Percentiles rank a stretch among this genome's conserved stretches.
Conservation (phyloP, 495 filamentous ascomycete species). For the Stereocaulon alpinum region DNA sequence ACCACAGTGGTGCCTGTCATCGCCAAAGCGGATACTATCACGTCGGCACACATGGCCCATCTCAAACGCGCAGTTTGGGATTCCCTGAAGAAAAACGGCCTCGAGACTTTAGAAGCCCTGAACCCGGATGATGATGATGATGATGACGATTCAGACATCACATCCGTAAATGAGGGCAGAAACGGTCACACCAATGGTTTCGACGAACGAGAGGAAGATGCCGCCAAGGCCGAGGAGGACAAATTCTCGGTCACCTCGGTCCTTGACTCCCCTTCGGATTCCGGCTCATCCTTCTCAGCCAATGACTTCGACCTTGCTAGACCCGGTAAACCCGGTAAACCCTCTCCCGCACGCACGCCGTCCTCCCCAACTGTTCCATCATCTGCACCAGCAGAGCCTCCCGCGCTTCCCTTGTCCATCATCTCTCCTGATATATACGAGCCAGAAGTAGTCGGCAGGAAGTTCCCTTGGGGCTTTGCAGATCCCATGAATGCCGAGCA, state of each 20-base stretch:
- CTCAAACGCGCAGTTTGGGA: constrained; percentile 86
- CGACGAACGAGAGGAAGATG: constrained; percentile 50
- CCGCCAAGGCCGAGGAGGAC: constrained; percentile 26
- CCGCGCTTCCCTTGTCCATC: constrained; percentile 75
- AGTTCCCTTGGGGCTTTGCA: constrained; percentile 94
- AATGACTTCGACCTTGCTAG: constrained; percentile 32
- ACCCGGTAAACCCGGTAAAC: constrained; percentile 28
- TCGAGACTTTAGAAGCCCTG: constrained; percentile 82
- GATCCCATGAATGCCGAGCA: constrained; percentile 83
- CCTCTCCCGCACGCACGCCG: constrained; percentile 32
- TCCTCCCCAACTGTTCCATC: constrained; percentile 11
- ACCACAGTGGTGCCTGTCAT: constrained; percentile 94
- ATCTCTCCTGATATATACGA: constrained; percentile 88
- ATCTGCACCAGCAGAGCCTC: constrained; percentile 20
- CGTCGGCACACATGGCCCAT: constrained; percentile 81
- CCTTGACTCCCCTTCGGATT: constrained; percentile 23
- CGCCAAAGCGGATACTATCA: constrained; percentile 94
- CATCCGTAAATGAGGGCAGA: constrained; percentile 31
- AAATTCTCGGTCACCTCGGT: constrained; percentile 19
- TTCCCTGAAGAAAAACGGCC: constrained; percentile 71
- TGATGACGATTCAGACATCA: constrained; percentile 31
- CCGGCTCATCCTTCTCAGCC: constrained; percentile 35
- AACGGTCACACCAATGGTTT: constrained; percentile 33
- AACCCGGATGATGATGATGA: constrained; percentile 55
- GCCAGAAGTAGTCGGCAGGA: constrained; percentile 62